Evolutionary conservation across 2,329 filamentous ascomycete species (phyloP).

Genomic region (Intubia oerlemansii): DNA sequence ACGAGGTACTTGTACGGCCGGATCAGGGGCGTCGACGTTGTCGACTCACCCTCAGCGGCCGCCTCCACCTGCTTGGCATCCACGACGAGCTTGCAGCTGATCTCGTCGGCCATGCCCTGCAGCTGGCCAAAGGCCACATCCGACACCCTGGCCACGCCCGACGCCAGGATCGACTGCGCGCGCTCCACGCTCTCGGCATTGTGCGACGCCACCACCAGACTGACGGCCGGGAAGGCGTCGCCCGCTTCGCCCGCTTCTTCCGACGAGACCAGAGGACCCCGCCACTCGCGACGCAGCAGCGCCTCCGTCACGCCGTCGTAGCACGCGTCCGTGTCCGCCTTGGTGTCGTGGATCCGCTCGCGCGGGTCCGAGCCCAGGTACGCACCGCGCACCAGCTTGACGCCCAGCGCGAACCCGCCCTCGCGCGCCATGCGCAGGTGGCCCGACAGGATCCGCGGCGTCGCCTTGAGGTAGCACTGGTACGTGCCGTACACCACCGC

Average conservation of each 20-base stretch:
- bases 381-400: slow-evolving; percentile 58
- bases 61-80: slow-evolving; percentile 5
- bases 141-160: slow-evolving; percentile 16
- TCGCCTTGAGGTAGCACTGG: slow-evolving; percentile 52
- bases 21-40: slow-evolving; percentile 7
- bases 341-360: slow-evolving; percentile 49
- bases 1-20: slow-evolving; percentile 44
- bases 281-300: slow-evolving; percentile 44
- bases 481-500: slow-evolving; percentile 66
- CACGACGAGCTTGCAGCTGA: slow-evolving; percentile 41
- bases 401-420: slow-evolving; percentile 44
- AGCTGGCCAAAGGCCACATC: slow-evolving; percentile 53
- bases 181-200: slow-evolving; percentile 50
- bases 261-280: slow-evolving; percentile 23
- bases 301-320: slow-evolving; percentile 54
- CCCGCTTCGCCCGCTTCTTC: slow-evolving; percentile 8
- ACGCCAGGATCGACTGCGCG: slow-evolving; percentile 28
- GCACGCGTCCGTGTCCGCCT: slow-evolving; percentile 45
- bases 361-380: slow-evolving; percentile 52
- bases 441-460: slow-evolving; percentile 29
- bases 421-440: slow-evolving; percentile 38
- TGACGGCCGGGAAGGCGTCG: slow-evolving; percentile 33
- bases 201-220: slow-evolving; percentile 61
- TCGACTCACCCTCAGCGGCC: too few relatives aligned
- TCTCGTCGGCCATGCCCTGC: slow-evolving; percentile 89